These are phyloP conservation scores for Aureobasidium sp. DNA, from an alignment of 2,329 filamentous ascomycete species.

Conservation along the genomic window DNA sequence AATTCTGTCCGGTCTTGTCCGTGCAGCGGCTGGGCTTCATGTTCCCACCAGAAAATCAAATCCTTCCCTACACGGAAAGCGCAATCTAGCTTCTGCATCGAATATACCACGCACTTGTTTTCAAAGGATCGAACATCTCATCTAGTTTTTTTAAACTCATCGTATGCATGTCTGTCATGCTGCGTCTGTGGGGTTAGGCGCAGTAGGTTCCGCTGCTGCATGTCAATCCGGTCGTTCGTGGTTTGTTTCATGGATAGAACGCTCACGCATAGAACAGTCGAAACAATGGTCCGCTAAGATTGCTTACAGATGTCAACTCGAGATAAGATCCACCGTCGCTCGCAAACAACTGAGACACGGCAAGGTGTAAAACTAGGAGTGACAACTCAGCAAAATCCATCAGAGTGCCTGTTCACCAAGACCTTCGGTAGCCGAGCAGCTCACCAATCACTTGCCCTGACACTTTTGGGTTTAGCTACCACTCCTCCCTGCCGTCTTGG, in stretches of 20 bases:
- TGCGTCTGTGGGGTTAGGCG: conserved; percentile 15
- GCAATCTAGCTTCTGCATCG: conserved; percentile 12
- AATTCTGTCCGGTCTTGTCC: conserved; percentile 14
- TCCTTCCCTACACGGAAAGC: background rate
- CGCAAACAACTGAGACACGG: conserved; percentile 12
- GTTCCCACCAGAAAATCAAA: conserved; percentile 5
- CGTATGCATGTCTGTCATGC: conserved; percentile 15
- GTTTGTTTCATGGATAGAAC: conserved; percentile 15
- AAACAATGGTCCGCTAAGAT: conserved; percentile 14
- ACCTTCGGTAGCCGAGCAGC: background rate
- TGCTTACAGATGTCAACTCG: conserved; percentile 14
- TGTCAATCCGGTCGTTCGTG: conserved; percentile 12
- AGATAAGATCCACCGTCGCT: conserved; percentile 13
- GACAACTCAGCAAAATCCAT: background rate
- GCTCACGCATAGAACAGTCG: conserved; percentile 10
- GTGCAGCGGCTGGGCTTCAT: conserved; percentile 7
- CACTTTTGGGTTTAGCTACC: background rate
- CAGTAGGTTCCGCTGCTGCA: conserved; percentile 15
- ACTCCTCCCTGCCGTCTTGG: conserved; percentile 14
- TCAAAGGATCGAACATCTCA: conserved; percentile 8
- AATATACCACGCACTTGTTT: conserved; percentile 1
- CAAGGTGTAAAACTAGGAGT: conserved; percentile 2
- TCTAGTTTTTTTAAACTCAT: conserved; percentile 14
- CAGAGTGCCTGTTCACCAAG: background rate
- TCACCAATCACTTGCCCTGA: conserved; percentile 9